These are phyloP conservation scores for Diaporthe citrichinensis DNA, from an alignment of 2,329 filamentous ascomycete genomes.

Conservation along the genomic window DNA sequence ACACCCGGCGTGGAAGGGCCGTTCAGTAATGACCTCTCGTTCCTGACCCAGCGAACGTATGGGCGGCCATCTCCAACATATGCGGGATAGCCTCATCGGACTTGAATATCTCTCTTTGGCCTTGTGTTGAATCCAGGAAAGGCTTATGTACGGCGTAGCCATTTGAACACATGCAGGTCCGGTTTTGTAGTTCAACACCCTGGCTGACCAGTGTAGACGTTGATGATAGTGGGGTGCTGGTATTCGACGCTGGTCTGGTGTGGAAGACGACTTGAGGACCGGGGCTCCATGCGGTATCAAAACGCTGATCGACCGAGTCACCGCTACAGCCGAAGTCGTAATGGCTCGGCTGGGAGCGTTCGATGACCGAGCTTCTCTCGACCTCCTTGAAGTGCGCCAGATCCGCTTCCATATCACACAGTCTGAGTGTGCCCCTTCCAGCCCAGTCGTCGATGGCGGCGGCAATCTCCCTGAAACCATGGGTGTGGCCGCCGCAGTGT, in stretches of 20 bases:
- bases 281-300: constrained; percentile 28
- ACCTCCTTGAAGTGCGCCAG: constrained; percentile 65
- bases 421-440: constrained; percentile 65
- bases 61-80: constrained; percentile 22
- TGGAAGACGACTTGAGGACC: constrained; percentile 34
- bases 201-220: constrained; percentile 32
- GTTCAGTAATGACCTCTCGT: neutral
- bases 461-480: constrained; percentile 72
- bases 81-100: constrained; percentile 28
- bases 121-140: too few relatives aligned
- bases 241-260: neutral
- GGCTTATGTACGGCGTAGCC: too few relatives aligned
- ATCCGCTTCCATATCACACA: constrained; percentile 74
- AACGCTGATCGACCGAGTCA: constrained; percentile 3
- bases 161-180: too few relatives aligned
- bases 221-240: constrained; percentile 25
- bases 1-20: neutral
- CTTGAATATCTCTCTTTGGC: constrained; percentile 11
- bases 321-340: constrained; percentile 26
- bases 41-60: constrained; percentile 32
- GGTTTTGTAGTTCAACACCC: too few relatives aligned
- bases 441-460: constrained; percentile 73
- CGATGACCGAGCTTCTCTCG: constrained; percentile 36
- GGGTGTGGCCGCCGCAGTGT: constrained; percentile 70
- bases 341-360: constrained; percentile 13